Percentiles rank a stretch among this genome's conserved stretches.
Evolutionary conservation across 2,329 filamentous ascomycete genomes (phyloP).

Genomic region (Colletotrichum musae): DNA sequence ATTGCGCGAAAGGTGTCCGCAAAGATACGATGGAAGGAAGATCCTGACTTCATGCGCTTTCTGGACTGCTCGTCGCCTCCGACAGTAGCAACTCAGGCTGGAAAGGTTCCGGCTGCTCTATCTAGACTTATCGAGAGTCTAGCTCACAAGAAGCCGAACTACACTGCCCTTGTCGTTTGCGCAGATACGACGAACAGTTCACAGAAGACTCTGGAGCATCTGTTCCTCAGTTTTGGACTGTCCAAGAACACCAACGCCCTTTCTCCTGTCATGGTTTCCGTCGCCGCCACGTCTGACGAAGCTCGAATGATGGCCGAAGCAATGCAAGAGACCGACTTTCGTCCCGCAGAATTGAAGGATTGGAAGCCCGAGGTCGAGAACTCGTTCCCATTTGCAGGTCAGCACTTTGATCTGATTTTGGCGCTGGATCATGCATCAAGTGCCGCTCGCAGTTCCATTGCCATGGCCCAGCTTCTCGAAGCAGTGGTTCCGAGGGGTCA

Average conservation of each 20-base stretch:
- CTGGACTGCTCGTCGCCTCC: not conserved
- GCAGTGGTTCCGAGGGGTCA: not conserved
- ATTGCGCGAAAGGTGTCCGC: not conserved
- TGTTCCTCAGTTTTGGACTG: not conserved
- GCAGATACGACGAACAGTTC: not conserved
- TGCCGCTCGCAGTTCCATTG: not conserved
- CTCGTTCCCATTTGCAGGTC: not conserved
- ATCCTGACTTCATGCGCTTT: not conserved
- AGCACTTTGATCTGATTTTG: not conserved
- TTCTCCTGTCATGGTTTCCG: not conserved
- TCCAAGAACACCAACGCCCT: not conserved
- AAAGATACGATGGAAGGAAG: constrained; percentile 25
- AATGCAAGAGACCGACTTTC: not conserved
- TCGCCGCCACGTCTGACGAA: not conserved
- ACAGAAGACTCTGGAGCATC: not conserved
- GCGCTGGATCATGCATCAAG: not conserved
- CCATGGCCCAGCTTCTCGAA: not conserved
- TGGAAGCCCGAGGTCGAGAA: not conserved
- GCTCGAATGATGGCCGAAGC: not conserved
- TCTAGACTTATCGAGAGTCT: not conserved
- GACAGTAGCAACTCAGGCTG: not conserved
- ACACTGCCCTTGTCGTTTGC: not conserved
- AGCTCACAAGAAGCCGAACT: constrained; percentile 12
- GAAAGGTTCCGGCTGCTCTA: not conserved
- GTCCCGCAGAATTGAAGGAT: not conserved